Evolutionary conservation across 176 grass and related monocot species (phyloP).

Genomic region (Avena atlantica): DNA sequence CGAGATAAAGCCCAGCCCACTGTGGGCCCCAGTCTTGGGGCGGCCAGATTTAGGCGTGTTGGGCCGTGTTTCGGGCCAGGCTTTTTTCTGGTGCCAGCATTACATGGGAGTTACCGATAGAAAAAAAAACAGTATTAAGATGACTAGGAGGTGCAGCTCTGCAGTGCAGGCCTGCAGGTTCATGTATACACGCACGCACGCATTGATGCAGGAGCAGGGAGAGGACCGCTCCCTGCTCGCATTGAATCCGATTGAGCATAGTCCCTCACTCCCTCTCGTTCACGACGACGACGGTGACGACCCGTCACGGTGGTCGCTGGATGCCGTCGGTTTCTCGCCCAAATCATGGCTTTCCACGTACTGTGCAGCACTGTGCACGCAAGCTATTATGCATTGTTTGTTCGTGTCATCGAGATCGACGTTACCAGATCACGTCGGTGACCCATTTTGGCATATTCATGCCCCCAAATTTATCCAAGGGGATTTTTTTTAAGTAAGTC

Average conservation of each 20-base stretch:
- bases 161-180: background rate
- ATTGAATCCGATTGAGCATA: background rate
- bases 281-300: background rate
- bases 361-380: background rate
- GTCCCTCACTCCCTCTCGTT: background rate
- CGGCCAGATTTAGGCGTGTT: too few species aligned
- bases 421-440: background rate
- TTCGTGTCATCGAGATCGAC: conserved; percentile 17
- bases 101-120: background rate
- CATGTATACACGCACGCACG: background rate
- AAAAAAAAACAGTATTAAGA: background rate
- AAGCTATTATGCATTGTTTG: conserved; percentile 15
- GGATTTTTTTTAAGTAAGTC: background rate
- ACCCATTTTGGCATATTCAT: background rate
- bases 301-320: background rate
- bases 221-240: background rate
- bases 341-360: background rate
- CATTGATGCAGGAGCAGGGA: background rate
- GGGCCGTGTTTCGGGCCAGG: too few species aligned
- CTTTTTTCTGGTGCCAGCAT: too few species aligned
- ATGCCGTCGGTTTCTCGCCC: conserved; percentile 1
- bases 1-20: too few species aligned
- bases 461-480: background rate
- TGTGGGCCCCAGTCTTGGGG: too few species aligned
- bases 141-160: background rate